Evolutionary conservation across 2,329 filamentous ascomycete species (phyloP), one percentile per base, ranked within the genome.

Genomic region (Pyrenochaeta sp.): DNA sequence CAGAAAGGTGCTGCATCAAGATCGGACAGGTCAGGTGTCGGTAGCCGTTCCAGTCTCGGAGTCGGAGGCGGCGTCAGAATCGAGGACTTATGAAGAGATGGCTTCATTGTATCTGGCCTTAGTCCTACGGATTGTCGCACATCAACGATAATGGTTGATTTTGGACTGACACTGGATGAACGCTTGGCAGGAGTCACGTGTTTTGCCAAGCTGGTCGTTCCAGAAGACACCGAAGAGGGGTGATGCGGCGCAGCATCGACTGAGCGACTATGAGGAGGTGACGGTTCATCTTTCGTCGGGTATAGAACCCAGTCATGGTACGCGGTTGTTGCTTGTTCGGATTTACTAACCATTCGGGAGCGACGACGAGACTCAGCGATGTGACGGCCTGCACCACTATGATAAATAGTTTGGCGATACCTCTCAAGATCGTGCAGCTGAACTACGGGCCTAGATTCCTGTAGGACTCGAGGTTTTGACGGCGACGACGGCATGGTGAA

Each of bases 21-120:
- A 7, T 72, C 67, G 3, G 65, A 55, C 10, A 79, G 49, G 4
- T 78, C 76, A 47, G 76, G 77, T 24, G 76, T 74, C 22, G 71
- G 48, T 37, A 78, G 54, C n/a, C 75, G 66, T 19, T 46, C 51
- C 30, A 72, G 51, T 40, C 64, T 69, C 25, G 77, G 75, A n/a
- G 73, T 73, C 13, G 67, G 63, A 7, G 77, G 77, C 34, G 72
- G 67, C n/a, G 56, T 68, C 2, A 54, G 48, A 2, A 61, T 28
- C 8, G 37, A 43, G 24, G 47, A 53, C 12, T 25, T 36, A 2
- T 56, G 30, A 1, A 55, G 44, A 22, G 27, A 1, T 10, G 27
- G 15, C 10, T 36, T 47, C 5, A 27, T 28, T 30, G 43, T 32
- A 8, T 32, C 28, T 9, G n/a, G 10, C 22, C 42, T 57, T 32